Base-by-base conservation (phyloP, 768 basidiomycete genomes). In the Dioszegia aurantiaca region DNA sequence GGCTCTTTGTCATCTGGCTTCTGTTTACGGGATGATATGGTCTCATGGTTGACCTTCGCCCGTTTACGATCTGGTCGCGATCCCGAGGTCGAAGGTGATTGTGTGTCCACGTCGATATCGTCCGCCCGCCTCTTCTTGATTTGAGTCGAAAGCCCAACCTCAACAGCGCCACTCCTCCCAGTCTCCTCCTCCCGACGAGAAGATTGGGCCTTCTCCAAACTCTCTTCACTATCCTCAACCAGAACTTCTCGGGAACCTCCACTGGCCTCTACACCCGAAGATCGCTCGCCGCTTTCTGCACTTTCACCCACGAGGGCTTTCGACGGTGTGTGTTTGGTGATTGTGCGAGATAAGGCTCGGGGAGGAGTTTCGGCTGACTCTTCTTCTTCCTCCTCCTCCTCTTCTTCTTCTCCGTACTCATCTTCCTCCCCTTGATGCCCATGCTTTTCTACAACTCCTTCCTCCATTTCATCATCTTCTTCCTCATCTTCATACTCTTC, bases 141-240 rank as follows among this genome's bases (percentile, higher is more conserved):
- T 42, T 9, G 36, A 9, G 14, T 42, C 14, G 40, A 42, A 42
- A 21, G 9, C 5, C 6, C 17, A 42, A n/a, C 40, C 40, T 16
- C 21, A 33, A 42, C 40, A n/a, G n/a, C 21, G 9, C 8, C 14
- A n/a, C 40, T 42, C 19, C 17, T 42, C 9, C 40, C 36, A 9
- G 10, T 37, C 36, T 9, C 40, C 21, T 16, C 40, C 19, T 42
- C 9, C 17, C 21, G 9, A 5, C 9, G 16, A 16, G 9, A 42
- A 8, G 9, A 42, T n/a, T n/a, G 40, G 40, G 39, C 37, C 51
- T 23, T 39, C 19, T 53, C 24, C 51, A n/a, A n/a, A 27, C 51
- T 53, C 37, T 53, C 51, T 26, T 53, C 51, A 27, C 51, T 53
- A 40, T 53, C 51, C 36, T 53, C 51, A 19, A 53, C 51, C 51